Evolutionary conservation across 2,329 filamentous ascomycete genomes (phyloP).

Genomic region (Fusarium concolor): DNA sequence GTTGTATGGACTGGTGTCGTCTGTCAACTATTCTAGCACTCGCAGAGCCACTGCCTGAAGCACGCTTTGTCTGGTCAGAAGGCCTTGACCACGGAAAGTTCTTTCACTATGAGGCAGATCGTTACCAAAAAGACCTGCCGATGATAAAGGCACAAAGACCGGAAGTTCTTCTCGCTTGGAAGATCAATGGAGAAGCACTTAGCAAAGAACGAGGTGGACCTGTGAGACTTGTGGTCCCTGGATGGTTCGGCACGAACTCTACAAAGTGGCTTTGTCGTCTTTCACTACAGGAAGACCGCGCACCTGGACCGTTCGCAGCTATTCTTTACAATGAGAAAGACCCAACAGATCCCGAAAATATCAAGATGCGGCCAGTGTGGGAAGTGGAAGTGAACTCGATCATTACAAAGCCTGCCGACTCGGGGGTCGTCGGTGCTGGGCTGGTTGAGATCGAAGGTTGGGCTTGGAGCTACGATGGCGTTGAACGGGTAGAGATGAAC

Average conservation of each 20-base stretch:
- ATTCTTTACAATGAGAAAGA: conserved; percentile 21
- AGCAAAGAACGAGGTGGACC: conserved; percentile 19
- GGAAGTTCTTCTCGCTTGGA: neutral
- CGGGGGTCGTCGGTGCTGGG: neutral
- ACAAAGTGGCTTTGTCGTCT: conserved; percentile 24
- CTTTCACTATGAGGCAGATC: conserved; percentile 2
- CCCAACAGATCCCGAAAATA: neutral
- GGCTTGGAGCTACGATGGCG: conserved; percentile 7
- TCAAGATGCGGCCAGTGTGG: conserved; percentile 15
- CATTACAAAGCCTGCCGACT: neutral
- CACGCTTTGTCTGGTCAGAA: conserved; percentile 19
- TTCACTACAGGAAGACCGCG: neutral
- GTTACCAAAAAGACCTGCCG: conserved; percentile 18
- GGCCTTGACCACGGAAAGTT: conserved; percentile 10
- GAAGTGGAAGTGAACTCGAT: conserved; percentile 25
- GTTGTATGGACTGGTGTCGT: conserved; percentile 13
- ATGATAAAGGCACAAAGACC: neutral
- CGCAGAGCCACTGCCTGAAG: neutral
- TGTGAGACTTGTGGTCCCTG: conserved; percentile 12
- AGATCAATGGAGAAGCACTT: neutral
- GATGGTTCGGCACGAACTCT: conserved; percentile 26
- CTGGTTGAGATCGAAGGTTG: neutral
- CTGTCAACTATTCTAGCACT: neutral
- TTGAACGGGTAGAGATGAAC: neutral
- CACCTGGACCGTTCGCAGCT: neutral